A percentile compares a stretch with the other conserved stretches of the same genome.
phyloP scores from a whole-genome alignment of 2,329 filamentous ascomycete genomes.

The Zasmidium cellare region DNA sequence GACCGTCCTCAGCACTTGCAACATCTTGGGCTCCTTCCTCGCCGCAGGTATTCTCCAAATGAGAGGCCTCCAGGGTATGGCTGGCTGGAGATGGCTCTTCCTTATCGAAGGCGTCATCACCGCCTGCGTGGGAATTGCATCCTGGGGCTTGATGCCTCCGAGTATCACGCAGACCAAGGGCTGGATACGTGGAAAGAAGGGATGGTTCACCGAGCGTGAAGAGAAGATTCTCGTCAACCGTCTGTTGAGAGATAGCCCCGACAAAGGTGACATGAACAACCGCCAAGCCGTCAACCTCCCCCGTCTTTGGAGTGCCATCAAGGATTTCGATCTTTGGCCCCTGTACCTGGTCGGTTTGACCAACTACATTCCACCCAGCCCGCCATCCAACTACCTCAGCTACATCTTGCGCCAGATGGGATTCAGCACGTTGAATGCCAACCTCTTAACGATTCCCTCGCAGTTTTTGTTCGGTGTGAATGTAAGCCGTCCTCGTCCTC shows the following conservation, averaged over 20 bases:
- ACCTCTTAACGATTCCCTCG: constrained; percentile 61
- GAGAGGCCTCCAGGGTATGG: constrained; percentile 31
- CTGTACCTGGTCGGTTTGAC: constrained; percentile 19
- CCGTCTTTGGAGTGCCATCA: constrained; percentile 30
- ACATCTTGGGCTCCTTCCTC: constrained; percentile 44
- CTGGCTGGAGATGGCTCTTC: constrained; percentile 30
- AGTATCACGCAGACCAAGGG: constrained; percentile 63
- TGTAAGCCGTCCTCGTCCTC: constrained; percentile 36
- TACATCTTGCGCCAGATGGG: constrained; percentile 37
- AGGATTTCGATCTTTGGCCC: constrained; percentile 25
- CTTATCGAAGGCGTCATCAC: constrained; percentile 36
- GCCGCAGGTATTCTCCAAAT: constrained; percentile 54
- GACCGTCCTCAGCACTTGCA: constrained; percentile 32
- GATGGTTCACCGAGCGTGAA: constrained; percentile 56
- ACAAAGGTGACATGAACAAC: constrained; percentile 58
- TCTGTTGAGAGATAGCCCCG: constrained; percentile 60
- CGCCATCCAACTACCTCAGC: constrained; percentile 57
- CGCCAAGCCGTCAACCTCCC: constrained; percentile 53
- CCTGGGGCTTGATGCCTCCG: constrained; percentile 41
- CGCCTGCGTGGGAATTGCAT: constrained; percentile 29
- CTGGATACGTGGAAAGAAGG: constrained; percentile 66
- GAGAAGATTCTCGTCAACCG: constrained; percentile 67
- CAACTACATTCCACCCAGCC: constrained; percentile 53
- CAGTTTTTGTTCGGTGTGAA: constrained; percentile 24
- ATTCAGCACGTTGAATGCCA: constrained; percentile 59